Evolutionary conservation across 495 filamentous ascomycete species (phyloP).

Genomic region (Podospora comata): DNA sequence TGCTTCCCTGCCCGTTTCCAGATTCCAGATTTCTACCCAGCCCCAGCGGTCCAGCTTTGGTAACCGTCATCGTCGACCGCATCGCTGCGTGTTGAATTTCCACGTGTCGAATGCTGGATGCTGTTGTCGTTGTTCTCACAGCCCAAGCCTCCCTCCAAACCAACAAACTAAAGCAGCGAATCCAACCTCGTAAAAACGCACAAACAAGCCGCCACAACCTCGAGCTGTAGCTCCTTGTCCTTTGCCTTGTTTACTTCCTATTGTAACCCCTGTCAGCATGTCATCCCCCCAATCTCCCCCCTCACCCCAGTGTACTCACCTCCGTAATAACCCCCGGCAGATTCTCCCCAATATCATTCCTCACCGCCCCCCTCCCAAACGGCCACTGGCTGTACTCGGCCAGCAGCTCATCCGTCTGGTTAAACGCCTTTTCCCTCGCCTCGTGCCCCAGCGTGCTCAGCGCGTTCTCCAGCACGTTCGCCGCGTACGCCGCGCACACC

Average conservation of each 20-base stretch:
- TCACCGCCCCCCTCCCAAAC: conserved; percentile 75
- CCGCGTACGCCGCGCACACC: conserved; percentile 97
- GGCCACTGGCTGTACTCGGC: conserved; percentile 97
- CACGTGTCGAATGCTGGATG: too few relatives aligned
- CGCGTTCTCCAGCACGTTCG: conserved; percentile 98
- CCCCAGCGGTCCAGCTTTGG: too few relatives aligned
- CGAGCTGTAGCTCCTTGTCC: conserved; percentile 91
- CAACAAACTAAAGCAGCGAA: conserved; percentile 68
- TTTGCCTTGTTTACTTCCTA: conserved; percentile 75
- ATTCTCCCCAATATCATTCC: conserved; percentile 86
- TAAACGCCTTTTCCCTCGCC: conserved; percentile 86
- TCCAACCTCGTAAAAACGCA: conserved; percentile 96
- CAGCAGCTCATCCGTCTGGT: conserved; percentile 92
- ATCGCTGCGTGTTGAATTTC: background rate
- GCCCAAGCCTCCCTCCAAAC: background rate
- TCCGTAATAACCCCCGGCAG: conserved; percentile 83
- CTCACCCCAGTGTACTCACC: conserved; percentile 29
- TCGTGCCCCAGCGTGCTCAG: conserved; percentile 90
- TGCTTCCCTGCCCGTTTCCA: background rate
- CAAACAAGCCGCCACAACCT: conserved; percentile 94
- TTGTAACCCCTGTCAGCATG: background rate
- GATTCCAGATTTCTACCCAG: background rate
- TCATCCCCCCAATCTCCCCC: background rate
- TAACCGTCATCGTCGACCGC: too few relatives aligned
- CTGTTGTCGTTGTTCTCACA: too few relatives aligned